Evolutionary conservation across 495 filamentous ascomycete genomes (phyloP).

Genomic region (Lindgomyces ingoldianus): DNA sequence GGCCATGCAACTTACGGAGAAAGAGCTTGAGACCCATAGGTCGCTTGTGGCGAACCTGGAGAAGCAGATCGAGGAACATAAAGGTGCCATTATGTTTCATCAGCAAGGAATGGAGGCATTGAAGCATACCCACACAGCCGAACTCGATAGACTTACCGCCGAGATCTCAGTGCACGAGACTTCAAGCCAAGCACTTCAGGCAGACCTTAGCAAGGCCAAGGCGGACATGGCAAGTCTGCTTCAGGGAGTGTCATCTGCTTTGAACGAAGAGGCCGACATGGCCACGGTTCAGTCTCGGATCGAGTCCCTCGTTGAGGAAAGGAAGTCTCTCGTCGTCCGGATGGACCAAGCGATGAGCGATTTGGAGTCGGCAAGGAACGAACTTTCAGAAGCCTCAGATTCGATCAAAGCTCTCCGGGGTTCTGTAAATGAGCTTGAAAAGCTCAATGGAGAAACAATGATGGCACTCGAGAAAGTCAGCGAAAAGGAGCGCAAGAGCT

Average conservation of each 20-base stretch:
- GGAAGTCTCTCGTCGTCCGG: slow-evolving; percentile 40
- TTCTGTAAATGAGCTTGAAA: slow-evolving; percentile 49
- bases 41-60: slow-evolving; percentile 49
- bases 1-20: slow-evolving; percentile 45
- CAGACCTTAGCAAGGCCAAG: slow-evolving; percentile 69
- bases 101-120: slow-evolving; percentile 56
- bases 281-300: slow-evolving; percentile 53
- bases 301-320: slow-evolving; percentile 45
- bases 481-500: slow-evolving; percentile 77
- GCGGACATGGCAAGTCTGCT: slow-evolving; percentile 67
- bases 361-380: slow-evolving; percentile 70
- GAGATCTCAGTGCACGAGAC: slow-evolving; percentile 55
- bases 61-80: slow-evolving; percentile 54
- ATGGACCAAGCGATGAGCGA: slow-evolving; percentile 60
- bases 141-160: slow-evolving; percentile 53
- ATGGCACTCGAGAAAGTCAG: slow-evolving; percentile 59
- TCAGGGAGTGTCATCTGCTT: slow-evolving; percentile 51
- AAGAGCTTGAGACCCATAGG: slow-evolving; percentile 48
- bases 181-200: slow-evolving; percentile 61
- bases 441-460: slow-evolving; percentile 44
- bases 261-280: slow-evolving; percentile 53
- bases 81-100: slow-evolving; percentile 56
- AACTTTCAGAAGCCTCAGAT: slow-evolving; percentile 46
- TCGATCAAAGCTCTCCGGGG: slow-evolving; percentile 58
- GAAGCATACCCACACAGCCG: slow-evolving; percentile 55